Evolutionary conservation across 129 eudicot species (phyloP), one percentile per base, ranked within the genome.

Genomic region (Solidago caesia): DNA sequence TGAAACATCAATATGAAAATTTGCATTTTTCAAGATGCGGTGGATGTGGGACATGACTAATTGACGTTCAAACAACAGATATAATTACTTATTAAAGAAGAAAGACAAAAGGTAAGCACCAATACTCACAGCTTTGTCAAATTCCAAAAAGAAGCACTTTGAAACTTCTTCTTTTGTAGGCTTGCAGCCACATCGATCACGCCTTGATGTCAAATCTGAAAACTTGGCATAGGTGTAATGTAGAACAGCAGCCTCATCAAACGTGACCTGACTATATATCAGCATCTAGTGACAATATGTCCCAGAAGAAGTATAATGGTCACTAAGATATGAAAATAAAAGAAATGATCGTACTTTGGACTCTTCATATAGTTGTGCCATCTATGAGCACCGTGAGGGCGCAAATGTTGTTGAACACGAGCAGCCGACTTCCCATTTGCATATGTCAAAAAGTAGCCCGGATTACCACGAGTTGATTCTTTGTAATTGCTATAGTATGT

Each of bases 181-280:
- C 74, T 90, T 90, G 71, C 96, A 90, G 64, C 91, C 86, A 82
- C 96, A 90, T 56, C 96, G 78, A 82, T 87, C 93, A 47, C 91
- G 87, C 81, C 96, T 85, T 56, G 93, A 90, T 71, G 93, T 85
- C 86, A 90, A 82, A 81, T 87, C 93, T 9, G 96, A 90, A 79
- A 83, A 87, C 75, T 80, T 90, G 68, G 96, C 51, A 65, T 90
- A 90, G 43, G 96, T 87, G 68, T 78, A 90, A 80, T 90, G 90
- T 62, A 90, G 73, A 63, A 90, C 83, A 64, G 90, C 96, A 49
- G 90, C 96, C 82, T 87, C 92, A 8, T 85, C 87, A 60, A 85
- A 44, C 75, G 70, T 85, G 46, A 85, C 46, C 81, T 87, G 88
- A 44, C 96, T 89, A 73, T 63, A 60, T 74, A n/a, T 72, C 33